These are phyloP conservation scores for Adansonia gregorii DNA, from an alignment of 441 rosid genomes.

Conservation along the genomic window DNA sequence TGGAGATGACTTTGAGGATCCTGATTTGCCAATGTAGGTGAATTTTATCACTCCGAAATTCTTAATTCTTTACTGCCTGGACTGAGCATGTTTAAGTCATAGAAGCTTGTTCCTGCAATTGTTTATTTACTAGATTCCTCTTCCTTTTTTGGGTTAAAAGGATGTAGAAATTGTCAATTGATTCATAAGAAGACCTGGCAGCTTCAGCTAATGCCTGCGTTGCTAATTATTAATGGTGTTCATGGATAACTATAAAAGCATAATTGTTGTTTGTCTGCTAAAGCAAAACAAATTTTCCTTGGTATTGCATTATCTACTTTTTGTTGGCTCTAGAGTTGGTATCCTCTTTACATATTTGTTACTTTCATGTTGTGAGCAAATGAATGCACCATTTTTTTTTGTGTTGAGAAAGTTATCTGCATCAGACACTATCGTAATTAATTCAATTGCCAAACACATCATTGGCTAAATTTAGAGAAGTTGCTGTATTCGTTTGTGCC, in stretches of 20 bases:
- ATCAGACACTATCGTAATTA: background rate
- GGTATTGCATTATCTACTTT: background rate
- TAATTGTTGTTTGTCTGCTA: background rate
- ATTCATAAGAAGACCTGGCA: background rate
- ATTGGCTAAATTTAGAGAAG: background rate
- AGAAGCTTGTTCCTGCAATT: background rate
- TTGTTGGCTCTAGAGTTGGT: conserved; percentile 10
- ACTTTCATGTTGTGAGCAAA: background rate
- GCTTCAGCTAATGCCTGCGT: background rate
- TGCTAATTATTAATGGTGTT: background rate
- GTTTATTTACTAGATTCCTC: background rate
- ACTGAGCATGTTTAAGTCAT: background rate
- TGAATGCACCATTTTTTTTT: background rate
- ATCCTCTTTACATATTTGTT: background rate
- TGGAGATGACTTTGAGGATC: conserved; percentile 66
- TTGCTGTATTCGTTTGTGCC: background rate
- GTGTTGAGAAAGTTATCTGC: background rate
- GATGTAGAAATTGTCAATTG: background rate
- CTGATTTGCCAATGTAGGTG: conserved; percentile 79
- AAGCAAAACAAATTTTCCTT: background rate
- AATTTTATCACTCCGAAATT: background rate
- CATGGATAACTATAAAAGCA: background rate
- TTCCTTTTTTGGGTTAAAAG: background rate
- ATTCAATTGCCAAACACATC: background rate
- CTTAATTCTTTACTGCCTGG: background rate